Evolutionary conservation across 345 rosid species (phyloP).

Genomic region (Brassica rapa): DNA sequence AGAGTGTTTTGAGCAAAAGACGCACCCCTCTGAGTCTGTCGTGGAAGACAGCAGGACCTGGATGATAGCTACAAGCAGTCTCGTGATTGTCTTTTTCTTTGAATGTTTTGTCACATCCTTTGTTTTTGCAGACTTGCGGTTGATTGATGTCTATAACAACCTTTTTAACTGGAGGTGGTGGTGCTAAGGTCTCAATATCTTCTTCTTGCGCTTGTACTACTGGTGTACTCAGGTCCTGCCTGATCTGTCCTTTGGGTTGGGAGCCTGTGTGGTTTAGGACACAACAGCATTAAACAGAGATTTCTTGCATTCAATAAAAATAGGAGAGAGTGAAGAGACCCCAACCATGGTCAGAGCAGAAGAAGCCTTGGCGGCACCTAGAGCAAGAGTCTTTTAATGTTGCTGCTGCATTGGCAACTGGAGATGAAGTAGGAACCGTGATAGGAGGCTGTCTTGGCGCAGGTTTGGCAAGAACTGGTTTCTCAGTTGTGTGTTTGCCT

Average conservation of each 20-base stretch:
- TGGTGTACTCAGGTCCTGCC: conserved; percentile 20
- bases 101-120: conserved; percentile 79
- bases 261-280: conserved; percentile 53
- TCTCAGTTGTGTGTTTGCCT: conserved; percentile 91
- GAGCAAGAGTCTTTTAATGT: conserved; percentile 61
- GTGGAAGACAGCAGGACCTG: conserved; percentile 95
- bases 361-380: conserved; percentile 93
- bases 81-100: conserved; percentile 89
- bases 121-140: conserved; percentile 79
- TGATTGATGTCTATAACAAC: conserved; percentile 60
- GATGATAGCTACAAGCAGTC: conserved; percentile 80
- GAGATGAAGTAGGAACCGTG: conserved; percentile 42
- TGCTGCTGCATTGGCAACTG: conserved; percentile 42
- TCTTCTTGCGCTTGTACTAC: conserved; percentile 24
- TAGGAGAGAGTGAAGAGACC: conserved; percentile 32
- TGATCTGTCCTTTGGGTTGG: conserved; percentile 45
- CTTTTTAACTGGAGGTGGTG: conserved; percentile 44
- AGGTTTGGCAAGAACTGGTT: conserved; percentile 64
- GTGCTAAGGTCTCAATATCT: conserved; percentile 25
- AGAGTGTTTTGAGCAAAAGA: not conserved
- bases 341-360: conserved; percentile 97
- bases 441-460: conserved; percentile 42
- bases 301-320: not conserved
- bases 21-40: conserved; percentile 82
- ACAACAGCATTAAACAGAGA: not conserved